phyloP scores from a whole-genome alignment of 139 green algal genomes.

The Tetraselmis striata region DNA sequence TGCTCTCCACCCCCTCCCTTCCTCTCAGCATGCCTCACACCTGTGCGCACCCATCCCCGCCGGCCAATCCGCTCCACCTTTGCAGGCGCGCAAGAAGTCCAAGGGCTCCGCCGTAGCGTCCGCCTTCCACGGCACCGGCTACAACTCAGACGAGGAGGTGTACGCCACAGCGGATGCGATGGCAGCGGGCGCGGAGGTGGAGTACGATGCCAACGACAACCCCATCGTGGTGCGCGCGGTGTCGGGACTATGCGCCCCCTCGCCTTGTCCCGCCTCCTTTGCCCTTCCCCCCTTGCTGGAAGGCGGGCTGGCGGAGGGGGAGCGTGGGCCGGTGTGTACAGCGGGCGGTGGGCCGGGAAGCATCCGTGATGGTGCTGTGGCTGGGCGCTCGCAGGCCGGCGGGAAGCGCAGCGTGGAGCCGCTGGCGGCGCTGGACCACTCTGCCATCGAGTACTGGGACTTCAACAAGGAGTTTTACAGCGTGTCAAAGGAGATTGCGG shows the following conservation, averaged over 20 bases:
- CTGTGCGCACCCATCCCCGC: no score
- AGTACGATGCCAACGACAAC: constrained; percentile 40
- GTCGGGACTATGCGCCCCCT: no score
- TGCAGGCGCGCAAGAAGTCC: not conserved
- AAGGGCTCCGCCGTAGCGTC: constrained; percentile 12
- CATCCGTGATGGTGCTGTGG: no score
- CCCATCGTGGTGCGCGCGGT: constrained; percentile 23
- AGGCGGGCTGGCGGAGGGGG: no score
- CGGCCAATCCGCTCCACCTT: no score
- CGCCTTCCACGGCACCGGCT: constrained; percentile 2
- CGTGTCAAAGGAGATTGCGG: constrained; percentile 44
- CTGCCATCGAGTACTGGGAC: constrained; percentile 52
- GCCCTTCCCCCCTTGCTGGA: no score
- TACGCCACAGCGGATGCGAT: constrained; percentile 49
- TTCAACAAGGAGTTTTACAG: constrained; percentile 85
- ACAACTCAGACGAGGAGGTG: constrained; percentile 74
- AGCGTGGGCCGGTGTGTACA: no score
- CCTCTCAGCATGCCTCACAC: no score
- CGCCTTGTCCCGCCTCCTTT: no score
- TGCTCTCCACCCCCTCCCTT: no score
- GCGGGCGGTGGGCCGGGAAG: no score
- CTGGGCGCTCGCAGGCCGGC: not conserved
- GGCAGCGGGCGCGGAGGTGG: constrained; percentile 17
- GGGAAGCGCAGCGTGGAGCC: constrained; percentile 41
- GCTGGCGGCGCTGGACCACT: constrained; percentile 57